Percentiles rank a stretch among this genome's conserved stretches.
Evolutionary conservation across 1,284 basidiomycete genomes (phyloP).

Genomic region (Leccinum pachyderme): DNA sequence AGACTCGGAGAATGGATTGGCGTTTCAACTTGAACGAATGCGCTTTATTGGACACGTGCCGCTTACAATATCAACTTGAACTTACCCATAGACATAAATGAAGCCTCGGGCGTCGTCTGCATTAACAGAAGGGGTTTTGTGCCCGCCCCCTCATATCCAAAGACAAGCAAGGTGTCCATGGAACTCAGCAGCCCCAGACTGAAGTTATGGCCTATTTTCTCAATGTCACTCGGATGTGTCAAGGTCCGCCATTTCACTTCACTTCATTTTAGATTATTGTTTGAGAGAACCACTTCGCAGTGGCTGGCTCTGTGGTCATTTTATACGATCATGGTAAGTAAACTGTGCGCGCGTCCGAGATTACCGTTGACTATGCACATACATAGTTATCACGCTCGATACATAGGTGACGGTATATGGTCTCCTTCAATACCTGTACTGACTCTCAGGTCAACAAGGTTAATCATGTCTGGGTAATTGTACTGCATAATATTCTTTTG

Average conservation of each 20-base stretch:
- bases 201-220: neutral
- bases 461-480: constrained; percentile 12
- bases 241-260: neutral
- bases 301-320: neutral
- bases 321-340: constrained; percentile 11
- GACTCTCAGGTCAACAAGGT: constrained; percentile 5
- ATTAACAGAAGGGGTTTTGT: neutral
- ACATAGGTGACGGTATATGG: constrained; percentile 7
- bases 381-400: constrained; percentile 10
- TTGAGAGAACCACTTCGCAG: constrained; percentile 1
- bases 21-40: too few relatives aligned
- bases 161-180: neutral
- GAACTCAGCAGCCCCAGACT: neutral
- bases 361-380: neutral
- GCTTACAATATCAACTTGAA: neutral
- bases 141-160: neutral
- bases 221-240: neutral
- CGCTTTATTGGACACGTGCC: too few relatives aligned
- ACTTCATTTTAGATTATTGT: neutral
- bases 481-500: neutral
- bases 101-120: neutral
- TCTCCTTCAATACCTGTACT: neutral
- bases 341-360: too few relatives aligned
- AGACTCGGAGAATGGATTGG: too few relatives aligned
- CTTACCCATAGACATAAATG: neutral